Conservation (phyloP, 2,329 filamentous ascomycete species). For the Rutstroemia sp. region DNA sequence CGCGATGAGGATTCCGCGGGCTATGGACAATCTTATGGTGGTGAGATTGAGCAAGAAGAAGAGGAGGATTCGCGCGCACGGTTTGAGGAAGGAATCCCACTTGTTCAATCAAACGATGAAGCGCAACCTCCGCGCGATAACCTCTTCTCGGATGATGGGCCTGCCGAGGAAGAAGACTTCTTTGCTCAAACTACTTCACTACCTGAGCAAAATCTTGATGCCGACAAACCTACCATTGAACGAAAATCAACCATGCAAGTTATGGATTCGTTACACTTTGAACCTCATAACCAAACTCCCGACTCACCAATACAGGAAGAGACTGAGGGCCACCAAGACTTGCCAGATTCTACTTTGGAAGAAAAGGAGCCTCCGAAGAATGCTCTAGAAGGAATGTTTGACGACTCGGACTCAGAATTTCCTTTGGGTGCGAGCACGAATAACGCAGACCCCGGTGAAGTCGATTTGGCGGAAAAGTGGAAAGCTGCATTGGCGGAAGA, state of each 20-base stretch:
- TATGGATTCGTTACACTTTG: constrained; percentile 41
- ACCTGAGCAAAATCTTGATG: constrained; percentile 18
- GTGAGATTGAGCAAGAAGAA: constrained; percentile 31
- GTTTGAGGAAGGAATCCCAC: constrained; percentile 62
- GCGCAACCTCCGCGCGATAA: constrained; percentile 7
- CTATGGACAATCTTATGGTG: constrained; percentile 20
- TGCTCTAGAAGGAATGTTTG: constrained; percentile 21
- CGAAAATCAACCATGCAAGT: constrained; percentile 67
- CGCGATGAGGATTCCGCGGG: constrained; percentile 8
- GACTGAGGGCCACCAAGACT: constrained; percentile 10
- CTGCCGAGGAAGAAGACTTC: constrained; percentile 45
- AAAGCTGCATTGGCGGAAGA: constrained; percentile 73
- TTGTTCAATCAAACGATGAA: constrained; percentile 39
- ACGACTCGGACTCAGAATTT: constrained; percentile 23
- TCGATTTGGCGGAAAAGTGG: constrained; percentile 70
- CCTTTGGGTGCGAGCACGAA: constrained; percentile 12
- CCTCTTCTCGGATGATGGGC: constrained; percentile 32
- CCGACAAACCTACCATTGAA: constrained; percentile 36
- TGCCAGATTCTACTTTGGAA: background rate
- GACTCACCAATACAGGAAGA: constrained; percentile 12
- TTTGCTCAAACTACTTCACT: constrained; percentile 37
- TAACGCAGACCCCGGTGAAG: constrained; percentile 20
- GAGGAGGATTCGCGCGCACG: constrained; percentile 43
- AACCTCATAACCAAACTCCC: constrained; percentile 17
- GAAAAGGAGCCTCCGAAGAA: constrained; percentile 8